Evolutionary conservation across 352 stramenopile genomes (phyloP).

Genomic region (Globisporangium abappressorium): DNA sequence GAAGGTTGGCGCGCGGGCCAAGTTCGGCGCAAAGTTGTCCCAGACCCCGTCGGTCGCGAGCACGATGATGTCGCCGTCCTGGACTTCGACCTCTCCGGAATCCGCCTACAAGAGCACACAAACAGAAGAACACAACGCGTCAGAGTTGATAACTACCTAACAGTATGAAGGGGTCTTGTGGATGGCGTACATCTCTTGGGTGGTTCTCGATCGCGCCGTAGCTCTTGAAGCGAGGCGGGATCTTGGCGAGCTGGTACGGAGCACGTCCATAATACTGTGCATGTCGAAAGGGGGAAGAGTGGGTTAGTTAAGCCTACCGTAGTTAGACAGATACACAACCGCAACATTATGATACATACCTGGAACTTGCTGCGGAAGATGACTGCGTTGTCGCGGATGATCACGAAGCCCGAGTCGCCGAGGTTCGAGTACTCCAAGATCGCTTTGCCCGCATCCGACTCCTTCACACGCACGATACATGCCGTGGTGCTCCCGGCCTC

Average conservation of each 20-base stretch:
- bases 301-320: background rate
- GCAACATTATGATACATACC: conserved; percentile 16
- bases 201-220: conserved; percentile 81
- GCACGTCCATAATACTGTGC: conserved; percentile 63
- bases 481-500: conserved; percentile 75
- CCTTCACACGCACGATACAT: conserved; percentile 68
- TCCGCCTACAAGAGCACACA: conserved; percentile 40
- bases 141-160: background rate
- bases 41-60: conserved; percentile 80
- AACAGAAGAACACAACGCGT: background rate
- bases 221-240: conserved; percentile 65
- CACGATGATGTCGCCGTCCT: conserved; percentile 74
- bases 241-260: conserved; percentile 77
- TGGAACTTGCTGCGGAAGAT: conserved; percentile 79
- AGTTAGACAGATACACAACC: background rate
- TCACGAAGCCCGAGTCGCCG: conserved; percentile 69
- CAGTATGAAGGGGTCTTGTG: background rate
- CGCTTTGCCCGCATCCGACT: conserved; percentile 34
- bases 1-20: conserved; percentile 42
- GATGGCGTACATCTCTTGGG: conserved; percentile 53
- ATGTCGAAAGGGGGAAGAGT: conserved; percentile 5
- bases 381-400: conserved; percentile 62
- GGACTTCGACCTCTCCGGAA: conserved; percentile 63
- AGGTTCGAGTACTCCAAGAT: conserved; percentile 81
- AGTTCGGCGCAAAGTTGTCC: conserved; percentile 73